phyloP scores from a whole-genome alignment of 169 alveolate genomes.

The Cryptosporidium tyzzeri region DNA sequence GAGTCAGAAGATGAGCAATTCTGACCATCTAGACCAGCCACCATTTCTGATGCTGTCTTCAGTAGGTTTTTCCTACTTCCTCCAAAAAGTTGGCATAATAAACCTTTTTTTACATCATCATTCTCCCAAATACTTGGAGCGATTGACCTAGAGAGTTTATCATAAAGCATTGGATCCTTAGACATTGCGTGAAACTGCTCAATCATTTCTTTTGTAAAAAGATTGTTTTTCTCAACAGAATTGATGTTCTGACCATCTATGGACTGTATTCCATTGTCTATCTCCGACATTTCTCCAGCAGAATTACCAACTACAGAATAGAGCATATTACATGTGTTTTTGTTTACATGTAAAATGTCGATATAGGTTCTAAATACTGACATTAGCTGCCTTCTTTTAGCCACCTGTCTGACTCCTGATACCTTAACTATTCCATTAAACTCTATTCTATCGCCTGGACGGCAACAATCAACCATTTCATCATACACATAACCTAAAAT shows the following conservation, averaged over 20 bases:
- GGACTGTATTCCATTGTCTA: slow-evolving; percentile 43
- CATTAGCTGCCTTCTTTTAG: slow-evolving; percentile 90
- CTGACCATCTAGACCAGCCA: not conserved
- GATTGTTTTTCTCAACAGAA: slow-evolving; percentile 32
- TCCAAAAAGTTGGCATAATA: slow-evolving; percentile 97
- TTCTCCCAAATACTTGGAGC: slow-evolving; percentile 98
- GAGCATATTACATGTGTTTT: slow-evolving; percentile 36
- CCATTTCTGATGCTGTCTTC: slow-evolving; percentile 57
- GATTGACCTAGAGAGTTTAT: slow-evolving; percentile 91
- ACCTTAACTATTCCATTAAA: slow-evolving; percentile 96
- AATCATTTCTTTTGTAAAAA: slow-evolving; percentile 85
- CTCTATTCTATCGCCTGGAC: slow-evolving; percentile 98
- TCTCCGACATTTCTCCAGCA: slow-evolving; percentile 77
- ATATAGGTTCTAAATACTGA: slow-evolving; percentile 93
- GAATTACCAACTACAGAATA: slow-evolving; percentile 57
- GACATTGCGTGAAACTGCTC: slow-evolving; percentile 84
- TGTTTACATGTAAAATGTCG: slow-evolving; percentile 90
- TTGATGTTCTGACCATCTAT: slow-evolving; percentile 43
- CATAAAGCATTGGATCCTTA: slow-evolving; percentile 91
- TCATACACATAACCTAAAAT: slow-evolving; percentile 91
- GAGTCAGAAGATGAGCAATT: not conserved
- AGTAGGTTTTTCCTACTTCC: slow-evolving; percentile 88
- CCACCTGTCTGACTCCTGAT: slow-evolving; percentile 91
- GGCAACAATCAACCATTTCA: slow-evolving; percentile 93
- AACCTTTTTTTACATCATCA: slow-evolving; percentile 94